These are phyloP conservation scores for Malassezia yamatoensis DNA, from an alignment of 1,284 basidiomycete species.

Conservation along the genomic window DNA sequence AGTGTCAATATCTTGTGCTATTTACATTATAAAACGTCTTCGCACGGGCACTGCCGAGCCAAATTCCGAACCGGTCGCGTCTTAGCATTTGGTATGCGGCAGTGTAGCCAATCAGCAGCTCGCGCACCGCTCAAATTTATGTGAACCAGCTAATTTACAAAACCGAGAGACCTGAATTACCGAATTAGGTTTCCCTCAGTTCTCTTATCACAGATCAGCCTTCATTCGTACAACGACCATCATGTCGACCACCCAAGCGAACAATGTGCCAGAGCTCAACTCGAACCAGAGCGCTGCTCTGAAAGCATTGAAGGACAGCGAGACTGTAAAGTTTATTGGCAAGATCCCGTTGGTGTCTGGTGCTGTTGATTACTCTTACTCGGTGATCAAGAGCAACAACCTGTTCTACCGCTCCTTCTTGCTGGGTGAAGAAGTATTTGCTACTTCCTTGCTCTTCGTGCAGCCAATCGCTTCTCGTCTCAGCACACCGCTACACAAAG, in stretches of 20 bases:
- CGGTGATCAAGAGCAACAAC: slow-evolving; percentile 33
- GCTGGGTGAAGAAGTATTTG: slow-evolving; percentile 30
- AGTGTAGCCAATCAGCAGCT: too few relatives aligned
- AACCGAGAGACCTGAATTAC: too few relatives aligned
- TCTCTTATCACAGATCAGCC: too few relatives aligned
- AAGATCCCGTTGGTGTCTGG: slow-evolving; percentile 36
- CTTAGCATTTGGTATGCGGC: too few relatives aligned
- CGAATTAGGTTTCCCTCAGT: too few relatives aligned
- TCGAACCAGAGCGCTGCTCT: neutral
- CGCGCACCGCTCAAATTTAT: too few relatives aligned
- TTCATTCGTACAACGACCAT: too few relatives aligned
- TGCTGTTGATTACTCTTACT: slow-evolving; percentile 32
- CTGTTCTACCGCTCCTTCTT: slow-evolving; percentile 33
- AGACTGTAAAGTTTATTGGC: slow-evolving; percentile 30
- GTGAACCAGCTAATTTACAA: too few relatives aligned
- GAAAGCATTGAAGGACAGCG: slow-evolving; percentile 20
- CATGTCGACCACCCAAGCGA: neutral
- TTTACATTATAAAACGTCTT: too few relatives aligned
- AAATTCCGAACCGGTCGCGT: too few relatives aligned
- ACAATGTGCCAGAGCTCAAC: neutral
- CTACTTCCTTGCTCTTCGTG: slow-evolving; percentile 26
- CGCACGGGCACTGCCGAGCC: too few relatives aligned
- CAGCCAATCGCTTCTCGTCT: slow-evolving; percentile 36
- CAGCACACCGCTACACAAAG: slow-evolving; percentile 35
- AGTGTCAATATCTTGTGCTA: too few relatives aligned